Evolutionary conservation across 805 yeast species (phyloP).

Genomic region (Schwanniomyces polymorphus): DNA sequence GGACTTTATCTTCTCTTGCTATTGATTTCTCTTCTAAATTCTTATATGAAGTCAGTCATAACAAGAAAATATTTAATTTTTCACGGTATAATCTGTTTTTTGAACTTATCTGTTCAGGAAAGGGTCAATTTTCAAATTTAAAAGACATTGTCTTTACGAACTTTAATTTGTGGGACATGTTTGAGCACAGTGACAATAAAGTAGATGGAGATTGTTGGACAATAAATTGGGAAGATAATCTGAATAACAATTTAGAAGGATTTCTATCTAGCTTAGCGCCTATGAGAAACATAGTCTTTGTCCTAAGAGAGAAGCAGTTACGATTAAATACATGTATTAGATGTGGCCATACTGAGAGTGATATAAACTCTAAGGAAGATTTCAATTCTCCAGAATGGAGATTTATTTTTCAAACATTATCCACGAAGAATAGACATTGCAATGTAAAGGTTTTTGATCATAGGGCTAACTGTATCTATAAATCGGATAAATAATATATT

Average conservation of each 20-base stretch:
- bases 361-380: slow-evolving; percentile 2
- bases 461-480: not conserved
- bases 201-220: slow-evolving; percentile 9
- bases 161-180: slow-evolving; percentile 26
- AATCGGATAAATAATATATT: not conserved
- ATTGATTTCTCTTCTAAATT: slow-evolving; percentile 52
- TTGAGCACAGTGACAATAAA: slow-evolving; percentile 15
- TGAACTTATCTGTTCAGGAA: slow-evolving; percentile 33
- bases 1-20: slow-evolving; percentile 33
- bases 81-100: slow-evolving; percentile 27
- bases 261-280: slow-evolving; percentile 16
- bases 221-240: slow-evolving; percentile 19
- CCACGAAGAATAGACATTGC: slow-evolving; percentile 7
- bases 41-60: slow-evolving; percentile 26
- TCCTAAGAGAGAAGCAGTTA: slow-evolving; percentile 20
- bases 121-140: slow-evolving; percentile 29
- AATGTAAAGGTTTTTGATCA: slow-evolving; percentile 6
- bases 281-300: slow-evolving; percentile 21
- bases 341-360: slow-evolving; percentile 27
- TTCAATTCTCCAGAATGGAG: slow-evolving; percentile 16
- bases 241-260: slow-evolving; percentile 15
- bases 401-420: slow-evolving; percentile 16
- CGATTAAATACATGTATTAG: slow-evolving; percentile 28
- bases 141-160: slow-evolving; percentile 25
- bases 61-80: slow-evolving; percentile 27